phyloP scores from a whole-genome alignment of 805 yeast genomes.

The Starmerella khaoyaiensis region DNA sequence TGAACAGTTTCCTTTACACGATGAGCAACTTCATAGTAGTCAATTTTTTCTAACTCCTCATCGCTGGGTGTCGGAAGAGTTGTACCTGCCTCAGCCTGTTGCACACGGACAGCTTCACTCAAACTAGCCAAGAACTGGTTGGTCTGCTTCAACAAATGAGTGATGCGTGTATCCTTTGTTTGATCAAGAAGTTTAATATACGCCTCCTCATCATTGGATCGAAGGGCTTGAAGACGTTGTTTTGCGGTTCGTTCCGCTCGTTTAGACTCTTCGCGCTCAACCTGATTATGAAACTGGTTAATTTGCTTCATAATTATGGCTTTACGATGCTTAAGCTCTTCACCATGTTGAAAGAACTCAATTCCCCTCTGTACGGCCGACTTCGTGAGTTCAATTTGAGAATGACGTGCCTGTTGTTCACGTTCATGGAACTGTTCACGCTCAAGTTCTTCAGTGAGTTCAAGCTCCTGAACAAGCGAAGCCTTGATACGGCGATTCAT shows the following conservation, averaged over 20 bases:
- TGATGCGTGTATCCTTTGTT: conserved; percentile 94
- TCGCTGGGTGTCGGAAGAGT: conserved; percentile 14
- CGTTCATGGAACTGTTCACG: conserved; percentile 32
- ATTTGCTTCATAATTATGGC: conserved; percentile 26
- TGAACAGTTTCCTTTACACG: conserved; percentile 65
- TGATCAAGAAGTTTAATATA: conserved; percentile 88
- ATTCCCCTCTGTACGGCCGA: conserved; percentile 22
- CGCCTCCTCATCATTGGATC: conserved; percentile 95
- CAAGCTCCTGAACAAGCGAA: conserved; percentile 48
- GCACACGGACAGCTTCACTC: conserved; percentile 79
- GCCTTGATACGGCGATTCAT: conserved; percentile 66
- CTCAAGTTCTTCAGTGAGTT: conserved; percentile 41
- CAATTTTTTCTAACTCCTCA: conserved; percentile 42
- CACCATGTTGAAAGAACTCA: conserved; percentile 20
- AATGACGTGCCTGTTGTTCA: conserved; percentile 29
- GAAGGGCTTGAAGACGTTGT: conserved; percentile 93
- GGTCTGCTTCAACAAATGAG: conserved; percentile 84
- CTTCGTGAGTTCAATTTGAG: conserved; percentile 26
- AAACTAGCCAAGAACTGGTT: conserved; percentile 80
- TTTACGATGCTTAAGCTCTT: conserved; percentile 17
- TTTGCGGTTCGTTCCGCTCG: conserved; percentile 88
- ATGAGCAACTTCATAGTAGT: conserved; percentile 90
- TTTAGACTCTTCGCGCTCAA: conserved; percentile 81
- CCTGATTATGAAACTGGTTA: conserved; percentile 49
- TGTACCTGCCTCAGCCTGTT: conserved; percentile 38